Evolutionary conservation across 192 early-diverging fungal genomes (phyloP), one percentile per base, ranked within the genome.

Genomic region (Nowakowskiella sp.): DNA sequence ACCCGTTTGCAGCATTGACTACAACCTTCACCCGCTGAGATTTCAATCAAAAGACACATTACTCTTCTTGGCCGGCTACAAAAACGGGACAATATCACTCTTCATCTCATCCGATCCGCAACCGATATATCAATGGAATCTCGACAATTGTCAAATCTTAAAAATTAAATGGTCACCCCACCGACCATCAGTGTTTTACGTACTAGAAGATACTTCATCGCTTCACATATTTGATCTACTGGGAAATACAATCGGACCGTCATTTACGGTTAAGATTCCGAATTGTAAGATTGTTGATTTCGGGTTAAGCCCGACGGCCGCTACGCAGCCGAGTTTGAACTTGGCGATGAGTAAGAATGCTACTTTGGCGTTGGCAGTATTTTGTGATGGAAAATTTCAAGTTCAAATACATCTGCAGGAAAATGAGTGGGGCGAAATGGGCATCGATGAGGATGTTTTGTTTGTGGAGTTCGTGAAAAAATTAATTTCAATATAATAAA

Each of bases 101-200:
- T n/a, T n/a, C n/a, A n/a, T n/a, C n/a, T n/a, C n/a, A n/a, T n/a
- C n/a, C n/a, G n/a, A n/a, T n/a, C n/a, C n/a, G n/a, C n/a, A n/a
- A n/a, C n/a, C n/a, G n/a, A n/a, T n/a, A n/a, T n/a, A 7, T 24
- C 7, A 50, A 6, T 46, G 16, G n/a, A 31, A 49, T 7, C 31
- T 21, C 49, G 13, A 49, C n/a, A 9, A 42, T 23, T 28, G 25
- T 39, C n/a, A 39, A 39, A 39, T 39, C n/a, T 39, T 39, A 13
- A 39, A 42, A 9, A 44, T 74, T 5, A 7, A 24, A 16, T 77
- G 74, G 74, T 73, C 71, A 3, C 55, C 58, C 6, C 74, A 77
- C 32, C 67, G 74, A 3, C 67, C 68, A 2, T 47, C 62, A 4
- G 61, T 74, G 24, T 77, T 77, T 47, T 68, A 51, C 42, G 71